Percentiles rank a stretch among this genome's conserved stretches.
phyloP scores from a whole-genome alignment of 257 asterid species.

The Scutellaria minor region DNA sequence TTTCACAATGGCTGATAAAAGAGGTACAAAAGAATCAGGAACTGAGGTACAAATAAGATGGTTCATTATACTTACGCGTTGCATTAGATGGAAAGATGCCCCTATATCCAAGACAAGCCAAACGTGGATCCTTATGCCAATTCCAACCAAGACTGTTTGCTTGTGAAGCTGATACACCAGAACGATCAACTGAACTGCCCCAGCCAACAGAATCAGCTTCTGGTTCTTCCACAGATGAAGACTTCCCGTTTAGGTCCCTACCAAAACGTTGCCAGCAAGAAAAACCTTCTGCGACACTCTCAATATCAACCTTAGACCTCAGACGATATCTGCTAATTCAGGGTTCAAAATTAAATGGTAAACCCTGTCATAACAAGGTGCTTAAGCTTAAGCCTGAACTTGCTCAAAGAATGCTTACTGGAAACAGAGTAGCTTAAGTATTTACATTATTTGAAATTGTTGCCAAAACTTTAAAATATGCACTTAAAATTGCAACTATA shows the following conservation, averaged over 20 bases:
- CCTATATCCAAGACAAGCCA: slow-evolving; percentile 84
- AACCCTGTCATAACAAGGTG: slow-evolving; percentile 8
- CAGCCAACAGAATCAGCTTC: slow-evolving; percentile 74
- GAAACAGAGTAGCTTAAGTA: slow-evolving; percentile 17
- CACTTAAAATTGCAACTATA: neutral
- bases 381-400: slow-evolving; percentile 15
- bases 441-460: neutral
- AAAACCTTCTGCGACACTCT: slow-evolving; percentile 62
- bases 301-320: slow-evolving; percentile 91
- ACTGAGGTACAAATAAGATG: neutral
- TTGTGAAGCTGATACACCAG: slow-evolving; percentile 66
- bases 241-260: slow-evolving; percentile 42
- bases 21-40: slow-evolving; percentile 15
- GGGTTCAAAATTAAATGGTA: slow-evolving; percentile 16
- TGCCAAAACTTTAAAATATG: neutral
- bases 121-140: slow-evolving; percentile 88
- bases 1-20: slow-evolving; percentile 4
- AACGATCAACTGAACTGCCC: slow-evolving; percentile 68
- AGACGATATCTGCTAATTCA: slow-evolving; percentile 66
- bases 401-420: neutral
- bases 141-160: slow-evolving; percentile 69
- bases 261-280: slow-evolving; percentile 94
- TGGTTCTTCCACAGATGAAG: slow-evolving; percentile 54
- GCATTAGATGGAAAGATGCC: slow-evolving; percentile 78
- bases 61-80: slow-evolving; percentile 55